Conservation (phyloP, 2,329 filamentous ascomycete species). For the Fusarium domesticum region DNA sequence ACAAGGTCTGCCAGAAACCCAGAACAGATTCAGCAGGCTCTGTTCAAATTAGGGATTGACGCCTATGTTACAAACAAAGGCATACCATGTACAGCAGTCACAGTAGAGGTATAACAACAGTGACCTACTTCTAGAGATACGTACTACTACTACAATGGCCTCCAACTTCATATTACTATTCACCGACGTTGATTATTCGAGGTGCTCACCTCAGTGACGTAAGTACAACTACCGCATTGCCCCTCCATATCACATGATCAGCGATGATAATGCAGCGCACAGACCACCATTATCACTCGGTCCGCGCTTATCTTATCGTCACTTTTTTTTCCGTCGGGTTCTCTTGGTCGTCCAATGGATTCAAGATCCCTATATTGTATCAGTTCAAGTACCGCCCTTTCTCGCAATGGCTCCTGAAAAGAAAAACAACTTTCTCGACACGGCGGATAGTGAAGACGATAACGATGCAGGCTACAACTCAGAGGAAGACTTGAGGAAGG, state of each 20-base stretch:
- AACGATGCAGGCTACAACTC: conserved; percentile 62
- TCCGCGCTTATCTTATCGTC: background rate
- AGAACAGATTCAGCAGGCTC: too few species aligned
- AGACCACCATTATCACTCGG: background rate
- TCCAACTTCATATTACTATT: too few species aligned
- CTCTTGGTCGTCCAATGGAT: background rate
- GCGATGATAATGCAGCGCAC: background rate
- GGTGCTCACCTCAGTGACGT: background rate
- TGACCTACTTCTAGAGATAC: too few species aligned
- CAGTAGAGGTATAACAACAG: too few species aligned
- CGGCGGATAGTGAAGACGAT: conserved; percentile 57
- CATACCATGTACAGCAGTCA: too few species aligned
- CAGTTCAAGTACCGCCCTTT: background rate
- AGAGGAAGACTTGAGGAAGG: conserved; percentile 66
- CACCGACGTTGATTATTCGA: too few species aligned
- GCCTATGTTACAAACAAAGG: too few species aligned
- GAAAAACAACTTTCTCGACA: conserved; percentile 69
- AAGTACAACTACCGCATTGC: background rate
- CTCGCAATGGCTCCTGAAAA: conserved; percentile 62
- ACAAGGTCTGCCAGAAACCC: too few species aligned
- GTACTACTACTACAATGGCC: too few species aligned
- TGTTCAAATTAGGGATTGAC: too few species aligned
- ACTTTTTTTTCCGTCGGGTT: background rate
- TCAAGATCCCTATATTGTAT: background rate
- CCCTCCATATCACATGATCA: background rate